Evolutionary conservation across 192 early-diverging fungal species (phyloP).

Genomic region (Coemansia javaensis): DNA sequence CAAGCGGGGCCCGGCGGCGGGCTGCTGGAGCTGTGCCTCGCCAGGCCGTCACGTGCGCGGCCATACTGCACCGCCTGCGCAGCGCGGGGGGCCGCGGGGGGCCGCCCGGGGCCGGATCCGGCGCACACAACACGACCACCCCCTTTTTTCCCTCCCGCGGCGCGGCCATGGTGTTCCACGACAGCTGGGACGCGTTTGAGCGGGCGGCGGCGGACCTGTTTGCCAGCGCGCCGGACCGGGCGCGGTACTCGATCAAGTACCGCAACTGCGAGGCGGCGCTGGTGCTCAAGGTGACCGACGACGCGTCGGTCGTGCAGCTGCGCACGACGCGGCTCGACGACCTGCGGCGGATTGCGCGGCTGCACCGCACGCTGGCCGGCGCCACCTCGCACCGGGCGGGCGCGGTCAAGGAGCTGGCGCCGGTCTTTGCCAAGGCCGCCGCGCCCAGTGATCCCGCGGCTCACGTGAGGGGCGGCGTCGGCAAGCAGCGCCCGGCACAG

Average conservation of each 20-base stretch:
- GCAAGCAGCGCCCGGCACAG: too few relatives aligned
- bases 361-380: slow-evolving; percentile 32
- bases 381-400: slow-evolving; percentile 14
- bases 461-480: slow-evolving; percentile 5
- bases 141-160: neutral
- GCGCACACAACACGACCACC: neutral
- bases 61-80: too few relatives aligned
- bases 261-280: slow-evolving; percentile 38
- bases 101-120: too few relatives aligned
- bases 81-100: too few relatives aligned
- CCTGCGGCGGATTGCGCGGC: slow-evolving; percentile 27
- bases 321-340: slow-evolving; percentile 37
- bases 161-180: slow-evolving; percentile 24
- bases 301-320: slow-evolving; percentile 34
- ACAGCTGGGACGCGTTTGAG: slow-evolving; percentile 36
- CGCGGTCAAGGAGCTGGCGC: slow-evolving; percentile 23
- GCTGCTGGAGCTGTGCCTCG: too few relatives aligned
- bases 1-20: neutral
- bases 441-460: slow-evolving; percentile 3
- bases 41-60: too few relatives aligned
- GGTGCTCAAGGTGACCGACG: slow-evolving; percentile 44
- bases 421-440: slow-evolving; percentile 13
- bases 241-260: slow-evolving; percentile 46
- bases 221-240: slow-evolving; percentile 19
- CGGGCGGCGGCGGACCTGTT: slow-evolving; percentile 26